Percentiles rank a stretch among this genome's conserved stretches.
These are phyloP conservation scores for Hyaloscypha finlandica DNA, from an alignment of 495 filamentous ascomycete species.

Conservation along the genomic window DNA sequence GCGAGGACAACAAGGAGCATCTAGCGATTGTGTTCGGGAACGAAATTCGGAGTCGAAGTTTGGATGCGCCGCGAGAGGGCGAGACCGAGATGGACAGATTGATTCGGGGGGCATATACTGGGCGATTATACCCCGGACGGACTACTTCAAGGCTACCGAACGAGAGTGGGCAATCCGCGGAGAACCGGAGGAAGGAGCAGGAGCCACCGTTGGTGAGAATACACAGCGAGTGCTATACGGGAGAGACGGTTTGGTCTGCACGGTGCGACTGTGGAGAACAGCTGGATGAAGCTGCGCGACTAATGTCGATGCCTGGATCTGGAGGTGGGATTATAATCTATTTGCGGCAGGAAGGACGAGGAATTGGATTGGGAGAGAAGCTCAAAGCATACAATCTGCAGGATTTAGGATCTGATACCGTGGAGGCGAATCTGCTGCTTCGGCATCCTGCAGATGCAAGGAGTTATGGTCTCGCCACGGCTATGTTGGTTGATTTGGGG, in stretches of 20 bases:
- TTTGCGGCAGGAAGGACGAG: constrained; percentile 91
- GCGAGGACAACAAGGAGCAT: constrained; percentile 92
- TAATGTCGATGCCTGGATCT: constrained; percentile 82
- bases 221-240: constrained; percentile 98
- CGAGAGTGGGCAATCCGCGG: neutral
- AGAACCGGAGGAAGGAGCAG: constrained; percentile 5
- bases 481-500: constrained; percentile 87
- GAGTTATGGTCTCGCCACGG: constrained; percentile 91
- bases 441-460: constrained; percentile 93
- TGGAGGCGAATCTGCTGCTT: constrained; percentile 90
- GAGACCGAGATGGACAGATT: constrained; percentile 97
- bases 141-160: constrained; percentile 58
- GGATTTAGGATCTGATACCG: constrained; percentile 91
- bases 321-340: constrained; percentile 92
- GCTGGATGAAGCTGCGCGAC: constrained; percentile 88
- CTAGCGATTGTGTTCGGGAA: constrained; percentile 96
- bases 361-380: constrained; percentile 93
- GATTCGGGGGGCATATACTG: constrained; percentile 90
- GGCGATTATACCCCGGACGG: constrained; percentile 83
- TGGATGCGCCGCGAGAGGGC: constrained; percentile 79
- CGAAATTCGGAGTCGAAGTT: constrained; percentile 73
- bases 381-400: constrained; percentile 98
- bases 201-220: constrained; percentile 79
- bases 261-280: constrained; percentile 98
- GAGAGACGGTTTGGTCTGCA: constrained; percentile 96